phyloP scores from a whole-genome alignment of 176 grass and related monocot genomes.

The Alloteropsis semialata region DNA sequence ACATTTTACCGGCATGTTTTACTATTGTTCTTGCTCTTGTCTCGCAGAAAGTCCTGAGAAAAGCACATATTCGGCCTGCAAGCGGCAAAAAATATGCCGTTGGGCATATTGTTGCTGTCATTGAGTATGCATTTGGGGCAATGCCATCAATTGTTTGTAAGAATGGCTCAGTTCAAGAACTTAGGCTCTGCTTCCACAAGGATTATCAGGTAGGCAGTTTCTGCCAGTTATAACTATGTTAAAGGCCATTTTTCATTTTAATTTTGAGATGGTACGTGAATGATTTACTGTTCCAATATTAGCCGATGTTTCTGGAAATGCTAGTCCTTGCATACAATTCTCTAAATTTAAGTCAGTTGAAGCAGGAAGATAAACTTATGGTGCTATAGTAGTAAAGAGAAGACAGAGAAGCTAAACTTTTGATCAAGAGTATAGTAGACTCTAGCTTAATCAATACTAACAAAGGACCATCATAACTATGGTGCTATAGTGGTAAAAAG shows the following conservation, averaged over 20 bases:
- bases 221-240: not conserved
- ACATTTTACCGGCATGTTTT: not conserved
- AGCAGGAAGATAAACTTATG: not conserved
- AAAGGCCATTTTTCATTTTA: not conserved
- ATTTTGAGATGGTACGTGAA: not conserved
- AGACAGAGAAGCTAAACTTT: not conserved
- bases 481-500: too few species aligned
- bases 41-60: constrained; percentile 39
- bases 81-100: constrained; percentile 18
- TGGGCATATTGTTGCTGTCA: constrained; percentile 25
- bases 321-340: not conserved
- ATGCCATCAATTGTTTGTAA: constrained; percentile 48
- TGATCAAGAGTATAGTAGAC: not conserved
- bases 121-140: constrained; percentile 47
- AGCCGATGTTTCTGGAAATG: not conserved
- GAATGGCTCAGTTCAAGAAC: constrained; percentile 47
- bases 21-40: not conserved
- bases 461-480: not conserved
- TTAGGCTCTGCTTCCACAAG: constrained; percentile 62
- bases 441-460: not conserved
- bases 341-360: not conserved
- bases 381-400: not conserved
- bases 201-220: constrained; percentile 45
- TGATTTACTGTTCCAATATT: not conserved
- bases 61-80: constrained; percentile 15